A percentile compares a stretch with the other conserved stretches of the same genome.
Evolutionary conservation across 352 stramenopile genomes (phyloP).

Genomic region (Globisporangium echinulatum): DNA sequence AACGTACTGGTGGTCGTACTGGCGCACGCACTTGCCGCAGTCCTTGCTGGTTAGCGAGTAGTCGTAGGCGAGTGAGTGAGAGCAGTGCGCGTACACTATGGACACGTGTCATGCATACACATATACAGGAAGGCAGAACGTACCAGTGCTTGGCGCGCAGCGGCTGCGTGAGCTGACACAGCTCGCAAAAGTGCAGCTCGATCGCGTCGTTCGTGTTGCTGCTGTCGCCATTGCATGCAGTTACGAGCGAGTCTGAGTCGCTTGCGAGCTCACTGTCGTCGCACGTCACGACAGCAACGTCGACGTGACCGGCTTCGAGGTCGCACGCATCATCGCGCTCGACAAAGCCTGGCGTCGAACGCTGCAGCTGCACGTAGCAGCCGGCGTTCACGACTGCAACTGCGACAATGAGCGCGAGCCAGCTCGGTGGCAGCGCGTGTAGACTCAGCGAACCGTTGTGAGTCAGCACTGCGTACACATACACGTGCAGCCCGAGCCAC

Average conservation of each 20-base stretch:
- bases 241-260: conserved; percentile 28
- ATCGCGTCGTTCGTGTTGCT: background rate
- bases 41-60: conserved; percentile 37
- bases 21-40: conserved; percentile 58
- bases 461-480: conserved; percentile 43
- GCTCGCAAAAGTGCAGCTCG: conserved; percentile 42
- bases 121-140: background rate
- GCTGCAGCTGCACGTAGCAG: conserved; percentile 53
- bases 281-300: background rate
- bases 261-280: conserved; percentile 14
- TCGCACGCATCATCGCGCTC: conserved; percentile 8
- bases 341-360: conserved; percentile 54
- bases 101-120: background rate
- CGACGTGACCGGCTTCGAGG: conserved; percentile 12
- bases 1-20: conserved; percentile 79
- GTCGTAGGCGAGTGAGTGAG: background rate
- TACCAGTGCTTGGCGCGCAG: conserved; percentile 73
- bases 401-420: conserved; percentile 32
- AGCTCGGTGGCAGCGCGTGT: conserved; percentile 22
- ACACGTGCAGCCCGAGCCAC: conserved; percentile 63
- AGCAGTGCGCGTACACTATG: background rate
- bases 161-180: conserved; percentile 56
- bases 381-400: conserved; percentile 31
- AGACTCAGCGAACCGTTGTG: conserved; percentile 27
- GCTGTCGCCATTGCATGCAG: background rate